phyloP scores from a whole-genome alignment of 176 grass and related monocot genomes.

The Pontederia paniculata region DNA sequence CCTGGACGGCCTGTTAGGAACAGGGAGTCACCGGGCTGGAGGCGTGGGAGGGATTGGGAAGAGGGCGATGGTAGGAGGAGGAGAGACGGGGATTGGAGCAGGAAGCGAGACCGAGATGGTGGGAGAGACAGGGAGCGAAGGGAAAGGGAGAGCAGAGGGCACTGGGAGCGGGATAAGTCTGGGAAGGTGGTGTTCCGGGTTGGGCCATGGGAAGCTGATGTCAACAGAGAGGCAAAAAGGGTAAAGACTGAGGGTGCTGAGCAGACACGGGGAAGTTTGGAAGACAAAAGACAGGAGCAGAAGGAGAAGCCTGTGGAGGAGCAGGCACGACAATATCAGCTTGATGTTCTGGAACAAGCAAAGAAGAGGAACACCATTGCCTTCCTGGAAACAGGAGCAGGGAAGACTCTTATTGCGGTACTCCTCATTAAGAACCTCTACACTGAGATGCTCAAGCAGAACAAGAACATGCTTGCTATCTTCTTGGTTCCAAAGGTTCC shows the following conservation, averaged over 20 bases:
- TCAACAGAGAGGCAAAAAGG: conserved; percentile 51
- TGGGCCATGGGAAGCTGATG: conserved; percentile 66
- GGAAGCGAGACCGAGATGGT: conserved; percentile 60
- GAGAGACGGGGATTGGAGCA: conserved; percentile 38
- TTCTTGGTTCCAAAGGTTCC: conserved; percentile 99
- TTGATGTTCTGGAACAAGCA: conserved; percentile 89
- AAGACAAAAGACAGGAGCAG: conserved; percentile 32
- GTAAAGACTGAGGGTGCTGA: conserved; percentile 21
- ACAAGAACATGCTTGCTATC: conserved; percentile 71
- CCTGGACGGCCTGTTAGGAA: neutral
- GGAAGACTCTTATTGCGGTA: conserved; percentile 87
- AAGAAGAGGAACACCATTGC: conserved; percentile 93
- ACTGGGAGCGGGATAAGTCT: conserved; percentile 75
- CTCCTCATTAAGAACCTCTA: conserved; percentile 76
- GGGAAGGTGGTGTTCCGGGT: conserved; percentile 81
- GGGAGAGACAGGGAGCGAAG: conserved; percentile 12
- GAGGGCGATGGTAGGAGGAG: conserved; percentile 51
- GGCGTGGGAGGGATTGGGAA: conserved; percentile 22
- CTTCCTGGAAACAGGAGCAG: conserved; percentile 77
- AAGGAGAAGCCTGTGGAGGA: conserved; percentile 69
- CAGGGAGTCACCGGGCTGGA: conserved; percentile 14
- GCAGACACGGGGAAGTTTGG: conserved; percentile 10
- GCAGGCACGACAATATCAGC: conserved; percentile 76
- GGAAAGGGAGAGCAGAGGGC: conserved; percentile 48
- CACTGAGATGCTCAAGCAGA: conserved; percentile 57